These are phyloP conservation scores for Hyphopichia buzzinii DNA, from an alignment of 1,139 yeast genomes.

Conservation along the genomic window DNA sequence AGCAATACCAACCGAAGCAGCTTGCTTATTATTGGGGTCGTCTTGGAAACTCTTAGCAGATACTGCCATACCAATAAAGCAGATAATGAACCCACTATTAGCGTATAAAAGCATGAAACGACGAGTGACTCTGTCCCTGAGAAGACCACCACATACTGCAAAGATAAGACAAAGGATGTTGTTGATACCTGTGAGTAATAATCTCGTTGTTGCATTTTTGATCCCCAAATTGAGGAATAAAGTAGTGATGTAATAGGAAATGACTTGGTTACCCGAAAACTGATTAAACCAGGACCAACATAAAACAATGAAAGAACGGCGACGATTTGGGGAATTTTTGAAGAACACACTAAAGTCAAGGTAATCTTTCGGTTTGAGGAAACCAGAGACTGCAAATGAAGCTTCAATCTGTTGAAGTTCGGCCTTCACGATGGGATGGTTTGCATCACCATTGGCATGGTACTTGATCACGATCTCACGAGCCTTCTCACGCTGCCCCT, in stretches of 20 bases:
- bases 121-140: slow-evolving; percentile 14
- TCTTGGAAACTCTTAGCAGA: neutral
- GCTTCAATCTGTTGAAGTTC: slow-evolving; percentile 4
- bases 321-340: slow-evolving; percentile 2
- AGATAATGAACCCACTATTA: slow-evolving; percentile 13
- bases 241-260: slow-evolving; percentile 19
- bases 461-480: slow-evolving; percentile 10
- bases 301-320: slow-evolving; percentile 7
- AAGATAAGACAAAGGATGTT: slow-evolving; percentile 13
- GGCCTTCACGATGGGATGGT: slow-evolving; percentile 1
- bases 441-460: slow-evolving; percentile 2
- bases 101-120: slow-evolving; percentile 19
- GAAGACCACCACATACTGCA: slow-evolving; percentile 16
- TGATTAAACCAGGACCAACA: slow-evolving; percentile 13
- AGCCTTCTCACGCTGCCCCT: slow-evolving; percentile 38
- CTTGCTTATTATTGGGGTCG: slow-evolving; percentile 2
- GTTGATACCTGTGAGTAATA: slow-evolving; percentile 17
- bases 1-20: slow-evolving; percentile 5
- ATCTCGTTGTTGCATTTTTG: slow-evolving; percentile 13
- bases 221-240: slow-evolving; percentile 18
- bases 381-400: slow-evolving; percentile 8
- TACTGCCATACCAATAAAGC: slow-evolving; percentile 5
- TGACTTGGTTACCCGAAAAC: slow-evolving; percentile 19
- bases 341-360: slow-evolving; percentile 9
- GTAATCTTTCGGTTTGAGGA: slow-evolving; percentile 6